phyloP scores from a whole-genome alignment of 768 basidiomycete species.

The Sutorius australiensis region DNA sequence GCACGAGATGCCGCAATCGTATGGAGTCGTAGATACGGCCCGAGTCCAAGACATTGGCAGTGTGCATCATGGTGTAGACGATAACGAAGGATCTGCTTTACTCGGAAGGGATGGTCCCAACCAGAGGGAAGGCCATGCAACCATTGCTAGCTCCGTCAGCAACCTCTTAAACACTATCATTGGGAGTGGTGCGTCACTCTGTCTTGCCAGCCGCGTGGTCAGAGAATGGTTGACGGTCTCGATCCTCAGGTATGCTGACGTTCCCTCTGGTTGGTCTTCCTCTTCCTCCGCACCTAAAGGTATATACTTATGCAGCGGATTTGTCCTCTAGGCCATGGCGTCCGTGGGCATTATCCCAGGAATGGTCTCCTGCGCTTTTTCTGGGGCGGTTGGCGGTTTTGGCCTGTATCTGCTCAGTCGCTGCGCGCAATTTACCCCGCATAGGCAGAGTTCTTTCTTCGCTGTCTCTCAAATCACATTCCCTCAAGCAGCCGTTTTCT shows the following conservation, averaged over 20 bases:
- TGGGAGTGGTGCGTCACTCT: constrained; percentile 65
- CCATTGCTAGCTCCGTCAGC: constrained; percentile 62
- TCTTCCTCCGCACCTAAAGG: neutral
- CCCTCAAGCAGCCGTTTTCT: constrained; percentile 81
- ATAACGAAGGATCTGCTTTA: constrained; percentile 57
- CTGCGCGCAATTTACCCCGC: constrained; percentile 73
- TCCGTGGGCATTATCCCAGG: constrained; percentile 89
- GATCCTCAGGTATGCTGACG: constrained; percentile 71
- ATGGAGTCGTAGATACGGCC: constrained; percentile 53
- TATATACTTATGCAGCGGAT: neutral
- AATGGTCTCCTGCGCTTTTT: constrained; percentile 81
- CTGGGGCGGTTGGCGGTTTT: constrained; percentile 71
- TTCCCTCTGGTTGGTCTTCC: constrained; percentile 64
- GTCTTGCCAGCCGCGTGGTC: neutral
- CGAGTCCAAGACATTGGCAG: constrained; percentile 23
- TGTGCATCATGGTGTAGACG: constrained; percentile 11
- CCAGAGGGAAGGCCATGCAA: constrained; percentile 62
- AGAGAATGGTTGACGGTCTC: neutral
- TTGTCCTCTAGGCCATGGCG: constrained; percentile 67
- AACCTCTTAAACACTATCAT: constrained; percentile 90
- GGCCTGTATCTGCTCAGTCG: constrained; percentile 86
- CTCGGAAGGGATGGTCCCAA: constrained; percentile 40
- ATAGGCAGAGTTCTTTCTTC: constrained; percentile 79
- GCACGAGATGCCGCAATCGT: constrained; percentile 68
- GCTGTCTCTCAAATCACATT: constrained; percentile 83